These are phyloP conservation scores for Trifolium dubium DNA, from an alignment of 306 rosid species.

Conservation along the genomic window DNA sequence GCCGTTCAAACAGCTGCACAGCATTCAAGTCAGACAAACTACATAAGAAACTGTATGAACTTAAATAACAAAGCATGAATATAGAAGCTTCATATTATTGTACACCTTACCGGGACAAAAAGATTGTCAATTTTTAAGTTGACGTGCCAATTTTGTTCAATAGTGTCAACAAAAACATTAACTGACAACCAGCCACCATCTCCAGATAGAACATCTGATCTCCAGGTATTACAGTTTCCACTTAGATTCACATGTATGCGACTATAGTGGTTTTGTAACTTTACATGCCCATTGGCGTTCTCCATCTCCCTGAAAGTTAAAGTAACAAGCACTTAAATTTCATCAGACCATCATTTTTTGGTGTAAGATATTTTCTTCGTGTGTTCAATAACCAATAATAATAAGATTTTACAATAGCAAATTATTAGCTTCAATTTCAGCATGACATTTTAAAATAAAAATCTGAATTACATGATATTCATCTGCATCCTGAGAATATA, in stretches of 20 bases:
- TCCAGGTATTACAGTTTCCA: slow-evolving; percentile 94
- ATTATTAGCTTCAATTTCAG: slow-evolving; percentile 9
- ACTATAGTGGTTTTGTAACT: slow-evolving; percentile 82
- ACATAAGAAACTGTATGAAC: slow-evolving; percentile 37
- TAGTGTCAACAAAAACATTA: slow-evolving; percentile 81
- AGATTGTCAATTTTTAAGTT: slow-evolving; percentile 78
- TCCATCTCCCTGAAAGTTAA: slow-evolving; percentile 74
- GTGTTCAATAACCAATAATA: slow-evolving; percentile 13
- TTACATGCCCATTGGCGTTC: slow-evolving; percentile 77
- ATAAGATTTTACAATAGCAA: slow-evolving; percentile 20
- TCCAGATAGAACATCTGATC: slow-evolving; percentile 67
- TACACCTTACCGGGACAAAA: slow-evolving; percentile 81
- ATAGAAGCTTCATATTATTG: slow-evolving; percentile 34
- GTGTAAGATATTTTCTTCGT: slow-evolving; percentile 13
- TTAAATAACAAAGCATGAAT: slow-evolving; percentile 32
- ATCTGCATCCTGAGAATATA: no score
- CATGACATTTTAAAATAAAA: background rate
- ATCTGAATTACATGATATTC: background rate
- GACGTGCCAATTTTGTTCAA: slow-evolving; percentile 94
- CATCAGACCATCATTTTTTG: slow-evolving; percentile 15
- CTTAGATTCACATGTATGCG: slow-evolving; percentile 74
- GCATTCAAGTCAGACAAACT: slow-evolving; percentile 39
- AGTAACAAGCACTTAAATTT: slow-evolving; percentile 24
- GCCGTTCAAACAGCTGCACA: slow-evolving; percentile 89
- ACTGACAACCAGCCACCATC: slow-evolving; percentile 97